These are phyloP conservation scores for Rubia peregrina DNA, from an alignment of 305 asterid genomes.

Conservation along the genomic window DNA sequence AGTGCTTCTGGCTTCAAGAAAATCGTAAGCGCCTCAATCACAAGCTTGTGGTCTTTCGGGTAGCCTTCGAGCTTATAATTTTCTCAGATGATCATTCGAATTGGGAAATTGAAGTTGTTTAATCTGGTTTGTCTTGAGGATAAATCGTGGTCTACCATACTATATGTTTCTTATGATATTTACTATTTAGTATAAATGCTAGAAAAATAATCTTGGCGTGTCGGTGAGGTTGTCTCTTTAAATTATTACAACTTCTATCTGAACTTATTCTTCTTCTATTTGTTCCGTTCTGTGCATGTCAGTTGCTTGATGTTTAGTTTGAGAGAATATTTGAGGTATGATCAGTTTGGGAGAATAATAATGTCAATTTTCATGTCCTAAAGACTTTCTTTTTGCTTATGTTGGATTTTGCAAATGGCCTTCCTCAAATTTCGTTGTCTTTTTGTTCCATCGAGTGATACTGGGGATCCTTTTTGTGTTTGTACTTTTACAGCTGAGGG, in stretches of 20 bases:
- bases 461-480: no score
- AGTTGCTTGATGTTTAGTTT: no score
- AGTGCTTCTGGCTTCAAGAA: constrained; percentile 28
- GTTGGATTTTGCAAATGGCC: no score
- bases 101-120: background rate
- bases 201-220: constrained; percentile 17
- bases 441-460: no score
- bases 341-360: no score
- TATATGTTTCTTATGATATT: background rate
- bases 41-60: constrained; percentile 24
- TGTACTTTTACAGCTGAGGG: no score
- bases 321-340: no score
- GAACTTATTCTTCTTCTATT: background rate
- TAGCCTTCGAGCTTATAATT: constrained; percentile 21
- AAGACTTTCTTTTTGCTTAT: no score
- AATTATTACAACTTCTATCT: constrained; percentile 2
- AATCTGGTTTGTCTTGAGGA: background rate
- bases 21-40: constrained; percentile 23
- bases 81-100: constrained; percentile 21
- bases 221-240: constrained; percentile 20
- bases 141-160: background rate
- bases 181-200: background rate
- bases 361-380: no score
- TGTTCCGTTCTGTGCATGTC: no score
- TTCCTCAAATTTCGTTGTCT: no score